Conservation (phyloP, 495 filamentous ascomycete genomes). For the Penicillium steckii region DNA sequence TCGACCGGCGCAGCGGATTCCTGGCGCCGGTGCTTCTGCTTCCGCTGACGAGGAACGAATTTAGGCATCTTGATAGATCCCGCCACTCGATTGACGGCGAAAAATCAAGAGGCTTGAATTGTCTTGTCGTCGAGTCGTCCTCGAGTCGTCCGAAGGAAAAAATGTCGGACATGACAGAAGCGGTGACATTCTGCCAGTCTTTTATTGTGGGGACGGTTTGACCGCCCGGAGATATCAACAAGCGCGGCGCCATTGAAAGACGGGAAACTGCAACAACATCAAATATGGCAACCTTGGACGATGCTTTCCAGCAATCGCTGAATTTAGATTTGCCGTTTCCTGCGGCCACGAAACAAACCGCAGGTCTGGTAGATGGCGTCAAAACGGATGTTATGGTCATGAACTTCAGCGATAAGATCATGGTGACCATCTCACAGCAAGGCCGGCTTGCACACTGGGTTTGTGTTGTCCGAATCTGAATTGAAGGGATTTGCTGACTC, state of each 20-base stretch:
- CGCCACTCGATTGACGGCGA: constrained; percentile 11
- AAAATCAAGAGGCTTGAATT: constrained; percentile 16
- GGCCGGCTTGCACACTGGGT: constrained; percentile 94
- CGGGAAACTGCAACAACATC: neutral
- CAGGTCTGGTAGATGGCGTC: constrained; percentile 62
- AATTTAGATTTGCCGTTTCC: constrained; percentile 61
- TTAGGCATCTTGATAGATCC: constrained; percentile 58
- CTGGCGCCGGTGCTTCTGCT: constrained; percentile 57
- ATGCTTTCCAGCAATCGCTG: constrained; percentile 32
- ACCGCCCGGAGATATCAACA: constrained; percentile 23
- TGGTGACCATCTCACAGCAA: constrained; percentile 83
- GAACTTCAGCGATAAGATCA: constrained; percentile 86
- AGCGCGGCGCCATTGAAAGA: neutral
- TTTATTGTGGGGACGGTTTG: constrained; percentile 16
- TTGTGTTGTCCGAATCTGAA: constrained; percentile 16
- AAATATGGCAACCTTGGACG: constrained; percentile 34
- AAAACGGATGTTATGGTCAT: constrained; percentile 69
- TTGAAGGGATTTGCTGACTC: neutral
- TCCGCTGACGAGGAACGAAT: constrained; percentile 76
- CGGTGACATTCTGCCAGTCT: constrained; percentile 23
- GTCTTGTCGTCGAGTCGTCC: constrained; percentile 9
- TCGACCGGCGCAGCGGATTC: constrained; percentile 49
- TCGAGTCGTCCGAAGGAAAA: constrained; percentile 22
- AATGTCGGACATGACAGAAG: constrained; percentile 18
- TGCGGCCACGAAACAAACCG: constrained; percentile 65